Base-by-base conservation (phyloP, 2,329 filamentous ascomycete species). In the Annulohypoxylon truncatum region DNA sequence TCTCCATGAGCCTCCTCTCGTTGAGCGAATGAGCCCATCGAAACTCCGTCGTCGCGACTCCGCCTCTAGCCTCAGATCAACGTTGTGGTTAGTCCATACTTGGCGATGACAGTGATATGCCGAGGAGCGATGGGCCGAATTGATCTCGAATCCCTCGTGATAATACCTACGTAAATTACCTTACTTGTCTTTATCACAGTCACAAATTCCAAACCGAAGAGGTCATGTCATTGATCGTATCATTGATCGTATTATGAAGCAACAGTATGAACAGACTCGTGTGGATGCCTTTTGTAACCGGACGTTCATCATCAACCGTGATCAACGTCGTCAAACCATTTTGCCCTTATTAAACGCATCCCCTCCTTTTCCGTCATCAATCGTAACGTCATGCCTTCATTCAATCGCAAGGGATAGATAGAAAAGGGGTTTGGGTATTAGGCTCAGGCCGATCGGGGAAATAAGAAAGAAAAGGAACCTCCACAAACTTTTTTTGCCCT, bases 221-320 rank as follows among this genome's bases (percentile, higher is more conserved):
- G 40, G 18, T 26, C n/a, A n/a, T n/a, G n/a, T 2, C 35, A 12
- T 6, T 38, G 18, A 2, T 13, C 40, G 12, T n/a, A 35, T 2
- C 35, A 12, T 6, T 38, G 18, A 2, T 13, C 40, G 12, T 56
- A 13, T 33, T 12, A 22, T 48, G 31, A 61, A 54, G 52, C 33
- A 50, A 54, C 12, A 8, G 28, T 66, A 67, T 64, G 62, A 61
- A 68, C 61, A 66, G 64, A 68, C 61, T 68, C 44, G 42, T 63
- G 42, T 55, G 61, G 61, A 61, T 54, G 12, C 46, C 31, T 40
- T 26, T 64, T 33, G 3, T 59, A 63, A 61, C 56, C 55, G 48
- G 63, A 68, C 61, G 68, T 64, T 50, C n/a, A 56, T 48, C 52
- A 4, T 63, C 40, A 47, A 18, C 29, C 52, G 35, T 61, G 13